Evolutionary conservation across 108 stramenopile species (phyloP).

Genomic region (Poteriospumella lacustris): DNA sequence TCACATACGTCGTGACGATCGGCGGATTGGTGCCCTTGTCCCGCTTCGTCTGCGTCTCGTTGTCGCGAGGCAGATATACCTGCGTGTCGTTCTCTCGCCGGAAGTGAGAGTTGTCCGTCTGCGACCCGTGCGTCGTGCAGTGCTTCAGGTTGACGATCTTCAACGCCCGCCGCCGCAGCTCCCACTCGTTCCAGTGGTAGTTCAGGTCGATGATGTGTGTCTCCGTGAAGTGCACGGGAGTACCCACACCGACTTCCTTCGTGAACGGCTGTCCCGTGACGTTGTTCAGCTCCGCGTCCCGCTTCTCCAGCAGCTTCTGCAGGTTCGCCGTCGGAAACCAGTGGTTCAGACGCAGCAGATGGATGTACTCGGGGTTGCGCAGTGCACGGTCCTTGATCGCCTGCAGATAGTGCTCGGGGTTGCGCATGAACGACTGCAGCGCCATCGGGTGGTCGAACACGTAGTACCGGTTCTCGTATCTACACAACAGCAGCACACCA

Average conservation of each 20-base stretch:
- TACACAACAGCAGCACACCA: no score
- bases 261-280: not conserved
- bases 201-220: slow-evolving; percentile 41
- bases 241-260: slow-evolving; percentile 41
- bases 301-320: slow-evolving; percentile 34
- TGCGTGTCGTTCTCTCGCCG: slow-evolving; percentile 55
- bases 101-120: slow-evolving; percentile 62
- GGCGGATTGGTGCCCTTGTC: slow-evolving; percentile 38
- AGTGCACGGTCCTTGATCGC: slow-evolving; percentile 41
- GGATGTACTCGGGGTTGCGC: slow-evolving; percentile 54
- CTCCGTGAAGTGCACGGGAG: slow-evolving; percentile 59
- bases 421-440: slow-evolving; percentile 37
- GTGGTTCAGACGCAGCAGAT: slow-evolving; percentile 52
- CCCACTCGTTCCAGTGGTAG: slow-evolving; percentile 65
- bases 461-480: slow-evolving; percentile 43
- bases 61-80: slow-evolving; percentile 46
- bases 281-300: slow-evolving; percentile 2
- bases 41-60: slow-evolving; percentile 50
- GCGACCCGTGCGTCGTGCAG: slow-evolving; percentile 44
- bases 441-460: slow-evolving; percentile 55
- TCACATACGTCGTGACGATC: slow-evolving; percentile 1
- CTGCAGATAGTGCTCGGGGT: slow-evolving; percentile 36
- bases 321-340: slow-evolving; percentile 48
- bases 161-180: slow-evolving; percentile 52
- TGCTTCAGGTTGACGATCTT: slow-evolving; percentile 56